Base-by-base conservation (phyloP, 2,329 filamentous ascomycete species). In the Claviceps sorghi region DNA sequence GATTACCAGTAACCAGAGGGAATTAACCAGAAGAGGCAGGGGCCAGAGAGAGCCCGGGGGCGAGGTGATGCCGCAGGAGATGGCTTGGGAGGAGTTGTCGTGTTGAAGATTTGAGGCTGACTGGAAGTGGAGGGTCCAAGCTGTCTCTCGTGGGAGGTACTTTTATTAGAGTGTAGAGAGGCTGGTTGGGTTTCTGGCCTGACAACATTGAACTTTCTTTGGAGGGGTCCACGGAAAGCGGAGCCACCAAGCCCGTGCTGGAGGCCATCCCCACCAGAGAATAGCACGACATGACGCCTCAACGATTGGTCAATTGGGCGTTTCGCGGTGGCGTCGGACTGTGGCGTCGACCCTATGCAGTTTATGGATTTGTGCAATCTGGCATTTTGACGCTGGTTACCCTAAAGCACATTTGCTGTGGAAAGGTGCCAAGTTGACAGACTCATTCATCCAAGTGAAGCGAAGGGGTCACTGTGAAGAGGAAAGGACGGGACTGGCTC, bases 1-100 rank as follows among this genome's bases (percentile, higher is more conserved):
- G 58, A 63, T 60, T 58, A 69, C 67, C 67, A 61, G 65, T 64
- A 61, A 69, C 68, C 68, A 68, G 63, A 61, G 63, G 64, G 61
- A n/a, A 58, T 65, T 56, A 65, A 69, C 69, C 67, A 70, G 65
- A 55, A 65, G 65, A 64, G 61, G 61, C 63, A 60, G 60, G 62
- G 60, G 65, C 61, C 62, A 58, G 57, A 51, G 53, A 56, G 53
- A 52, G 53, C 54, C 52, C 56, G n/a, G n/a, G 57, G 43, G 45
- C 32, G 41, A 41, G 17, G 44, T 54, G 59, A 60, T 58, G 59
- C 58, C 56, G 59, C 55, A 57, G 54, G 55, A 55, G 56, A 54
- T 47, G 56, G 58, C 56, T 58, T 55, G 58, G 57, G 51, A 53
- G 56, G 53, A 45, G 55, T n/a, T 62, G 58, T 59, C 55, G 59